Base-by-base conservation (phyloP, 257 asterid genomes). In the Solanum tacnaense region DNA sequence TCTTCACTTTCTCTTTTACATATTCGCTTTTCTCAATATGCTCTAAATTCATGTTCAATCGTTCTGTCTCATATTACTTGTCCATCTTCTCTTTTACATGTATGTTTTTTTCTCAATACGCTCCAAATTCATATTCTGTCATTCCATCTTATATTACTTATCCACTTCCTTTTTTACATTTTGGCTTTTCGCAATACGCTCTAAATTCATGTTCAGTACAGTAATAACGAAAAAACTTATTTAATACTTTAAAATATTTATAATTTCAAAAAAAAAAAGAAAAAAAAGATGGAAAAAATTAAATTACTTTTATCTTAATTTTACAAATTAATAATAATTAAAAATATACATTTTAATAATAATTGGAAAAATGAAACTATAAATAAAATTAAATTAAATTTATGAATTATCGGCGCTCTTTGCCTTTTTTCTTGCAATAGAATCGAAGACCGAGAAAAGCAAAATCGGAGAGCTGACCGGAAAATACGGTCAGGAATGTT, bases 391-490 rank as follows among this genome's bases (percentile, higher is more conserved):
- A 65, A 65, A 65, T 21, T 6, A 79, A 44, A 18, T 25, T 83
- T 92, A 88, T 87, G 93, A 90, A 91, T 92, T 89, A 91, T 89
- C 88, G 85, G 86, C 86, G 87, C 87, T 92, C 89, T 87, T 74
- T 85, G 83, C 94, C 89, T 56, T 90, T 92, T 91, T 76, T 89
- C 88, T 87, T 89, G 39, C 86, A 79, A 84, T 85, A 87, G 92
- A 92, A 91, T 90, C 93, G 90, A 89, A 29, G 94, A 92, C 94
- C 88, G 87, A 88, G 31, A 89, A 93, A 94, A 94, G 93, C 83
- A 89, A 93, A 91, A 31, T 76, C 75, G 86, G 91, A 86, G 91
- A 36, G 76, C 91, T 92, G 96, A 93, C 96, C 96, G 92, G 84
- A 88, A 92, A 93, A 92, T 73, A 39, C 90, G 94, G 94, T 94